Base-by-base conservation (phyloP, 441 rosid species). In the Capsella rubella region DNA sequence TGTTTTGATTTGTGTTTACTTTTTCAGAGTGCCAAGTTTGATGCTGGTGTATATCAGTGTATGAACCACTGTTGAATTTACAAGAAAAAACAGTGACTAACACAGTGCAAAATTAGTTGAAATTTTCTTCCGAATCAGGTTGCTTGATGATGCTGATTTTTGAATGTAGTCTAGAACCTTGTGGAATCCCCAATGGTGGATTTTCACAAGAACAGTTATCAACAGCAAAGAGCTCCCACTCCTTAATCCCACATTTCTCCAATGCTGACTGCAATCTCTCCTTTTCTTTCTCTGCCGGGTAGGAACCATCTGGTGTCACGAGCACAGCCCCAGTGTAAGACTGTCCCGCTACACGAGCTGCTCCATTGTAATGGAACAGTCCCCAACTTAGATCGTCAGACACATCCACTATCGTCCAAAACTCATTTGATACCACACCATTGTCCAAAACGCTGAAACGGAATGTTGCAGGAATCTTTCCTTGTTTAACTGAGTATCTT, bases 251-350 rank as follows among this genome's bases (percentile, higher is more conserved):
- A 80, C 97, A 91, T 47, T 83, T 89, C 45, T 87, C 95, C 69
- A 93, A 72, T 4, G 95, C 91, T 8, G 68, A 67, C 45, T 42
- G 65, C 75, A 94, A 49, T 80, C 85, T 82, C n/a, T 65, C 65
- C 2, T 54, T 73, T 63, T 87, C 79, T 18, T 75, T 84, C 69
- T 86, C 91, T 15, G 57, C 76, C 0, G 96, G 97, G 76, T 82
- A 87, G 11, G 82, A 70, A 47, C 98, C 98, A 69, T 94, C 88
- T 0, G 93, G 91, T 53, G 90, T 91, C 63, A 84, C 98, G 1
- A 94, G 91, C 61, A 94, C 98, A 45, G 96, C 98, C 3, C 97
- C 97, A 0, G 92, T 86, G 54, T 94, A 94, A 4, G 96, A 87
- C 81, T 91, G 97, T 43, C 97, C 97, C 0, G 98, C 98, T 4